Conservation (phyloP, 176 grass and related monocot genomes). For the Carex kokanica region DNA sequence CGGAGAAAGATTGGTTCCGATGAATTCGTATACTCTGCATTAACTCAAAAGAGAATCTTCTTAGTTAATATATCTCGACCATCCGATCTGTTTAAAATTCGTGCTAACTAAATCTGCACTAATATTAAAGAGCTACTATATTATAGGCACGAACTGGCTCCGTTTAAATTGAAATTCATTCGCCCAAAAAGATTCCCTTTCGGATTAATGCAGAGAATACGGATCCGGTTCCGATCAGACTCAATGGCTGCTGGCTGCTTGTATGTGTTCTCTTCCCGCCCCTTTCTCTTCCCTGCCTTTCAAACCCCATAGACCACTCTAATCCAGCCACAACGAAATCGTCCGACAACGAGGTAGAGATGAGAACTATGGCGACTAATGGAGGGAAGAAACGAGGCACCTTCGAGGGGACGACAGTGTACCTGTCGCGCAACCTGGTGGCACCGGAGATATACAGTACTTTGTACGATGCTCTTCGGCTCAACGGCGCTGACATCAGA, state of each 20-base stretch:
- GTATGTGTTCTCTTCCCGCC: slow-evolving; percentile 4
- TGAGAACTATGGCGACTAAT: slow-evolving; percentile 25
- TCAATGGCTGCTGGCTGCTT: background rate
- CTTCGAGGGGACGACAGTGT: slow-evolving; percentile 71
- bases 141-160: too few relatives aligned
- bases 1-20: too few relatives aligned
- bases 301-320: slow-evolving; percentile 30
- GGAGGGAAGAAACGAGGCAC: slow-evolving; percentile 42
- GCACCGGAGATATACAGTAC: slow-evolving; percentile 84
- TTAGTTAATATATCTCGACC: too few relatives aligned
- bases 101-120: too few relatives aligned
- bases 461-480: slow-evolving; percentile 76
- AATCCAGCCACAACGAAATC: background rate
- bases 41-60: too few relatives aligned
- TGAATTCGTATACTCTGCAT: too few relatives aligned
- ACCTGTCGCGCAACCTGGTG: slow-evolving; percentile 78
- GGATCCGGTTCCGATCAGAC: too few relatives aligned
- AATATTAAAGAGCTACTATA: too few relatives aligned
- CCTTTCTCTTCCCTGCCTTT: background rate
- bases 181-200: too few relatives aligned
- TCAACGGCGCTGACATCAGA: slow-evolving; percentile 83
- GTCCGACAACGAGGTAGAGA: background rate
- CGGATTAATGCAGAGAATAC: too few relatives aligned
- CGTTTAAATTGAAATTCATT: too few relatives aligned
- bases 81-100: too few relatives aligned